Evolutionary conservation across 805 yeast species (phyloP).

Genomic region (Metschnikowia kunwiensis): DNA sequence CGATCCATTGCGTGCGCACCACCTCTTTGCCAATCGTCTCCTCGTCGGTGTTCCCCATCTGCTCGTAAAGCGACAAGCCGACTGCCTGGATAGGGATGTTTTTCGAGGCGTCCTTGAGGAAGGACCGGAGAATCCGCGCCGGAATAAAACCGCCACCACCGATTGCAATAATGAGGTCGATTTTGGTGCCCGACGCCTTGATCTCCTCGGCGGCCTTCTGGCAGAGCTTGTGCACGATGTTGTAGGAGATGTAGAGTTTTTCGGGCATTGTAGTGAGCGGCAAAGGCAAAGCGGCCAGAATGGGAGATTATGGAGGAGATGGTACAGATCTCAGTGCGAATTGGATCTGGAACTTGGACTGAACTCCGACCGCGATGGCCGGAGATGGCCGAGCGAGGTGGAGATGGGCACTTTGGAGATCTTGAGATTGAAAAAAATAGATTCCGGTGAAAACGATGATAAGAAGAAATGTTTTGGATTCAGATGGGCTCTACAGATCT

Average conservation of each 20-base stretch:
- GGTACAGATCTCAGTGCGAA: too few species aligned
- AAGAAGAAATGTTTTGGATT: too few species aligned
- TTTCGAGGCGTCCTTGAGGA: slow-evolving; percentile 14
- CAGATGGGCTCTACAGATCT: too few species aligned
- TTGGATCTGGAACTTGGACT: too few species aligned
- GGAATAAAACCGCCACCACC: slow-evolving; percentile 22
- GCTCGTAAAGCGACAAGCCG: slow-evolving; percentile 20
- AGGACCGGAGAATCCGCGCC: slow-evolving; percentile 19
- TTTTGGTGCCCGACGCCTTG: slow-evolving; percentile 31
- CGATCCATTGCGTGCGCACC: slow-evolving; percentile 81
- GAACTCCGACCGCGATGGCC: too few species aligned
- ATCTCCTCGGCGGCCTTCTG: slow-evolving; percentile 58
- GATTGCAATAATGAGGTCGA: slow-evolving; percentile 20
- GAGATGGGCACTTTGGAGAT: too few species aligned
- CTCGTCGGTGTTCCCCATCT: slow-evolving; percentile 26
- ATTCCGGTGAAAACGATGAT: too few species aligned
- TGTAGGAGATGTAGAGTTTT: slow-evolving; percentile 67
- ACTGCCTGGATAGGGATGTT: slow-evolving; percentile 21
- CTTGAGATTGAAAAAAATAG: too few species aligned
- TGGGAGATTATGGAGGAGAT: too few species aligned
- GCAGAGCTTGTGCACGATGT: slow-evolving; percentile 74
- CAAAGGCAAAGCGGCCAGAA: background rate
- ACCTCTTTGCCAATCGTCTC: slow-evolving; percentile 44
- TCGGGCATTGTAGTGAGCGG: slow-evolving; percentile 11
- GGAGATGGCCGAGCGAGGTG: too few species aligned